Percentiles rank a stretch among this genome's conserved stretches.
Evolutionary conservation across 306 rosid species (phyloP).

Genomic region (Abrus pulchellus): DNA sequence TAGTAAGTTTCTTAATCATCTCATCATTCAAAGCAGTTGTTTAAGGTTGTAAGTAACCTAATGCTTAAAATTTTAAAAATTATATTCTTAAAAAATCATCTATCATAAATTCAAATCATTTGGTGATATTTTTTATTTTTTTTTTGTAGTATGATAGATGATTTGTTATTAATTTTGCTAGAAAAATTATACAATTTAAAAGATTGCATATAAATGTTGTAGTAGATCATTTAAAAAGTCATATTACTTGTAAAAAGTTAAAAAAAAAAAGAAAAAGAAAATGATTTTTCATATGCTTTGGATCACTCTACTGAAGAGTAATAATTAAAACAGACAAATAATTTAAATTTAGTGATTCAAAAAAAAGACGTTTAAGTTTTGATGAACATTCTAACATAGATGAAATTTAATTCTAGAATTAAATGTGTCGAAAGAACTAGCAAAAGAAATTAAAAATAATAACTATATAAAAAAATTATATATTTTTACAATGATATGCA

Average conservation of each 20-base stretch:
- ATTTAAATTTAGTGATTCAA: neutral
- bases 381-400: too few relatives aligned
- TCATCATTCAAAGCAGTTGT: too few relatives aligned
- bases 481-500: too few relatives aligned
- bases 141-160: neutral
- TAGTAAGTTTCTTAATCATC: too few relatives aligned
- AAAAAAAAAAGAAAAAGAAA: neutral
- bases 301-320: neutral
- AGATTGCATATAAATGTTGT: neutral
- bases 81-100: too few relatives aligned
- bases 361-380: too few relatives aligned
- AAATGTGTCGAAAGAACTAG: too few relatives aligned
- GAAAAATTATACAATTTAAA: neutral
- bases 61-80: too few relatives aligned
- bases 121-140: neutral
- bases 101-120: neutral
- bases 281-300: neutral
- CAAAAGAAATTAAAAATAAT: too few relatives aligned
- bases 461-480: too few relatives aligned
- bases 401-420: too few relatives aligned
- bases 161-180: neutral
- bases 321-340: neutral
- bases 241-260: neutral
- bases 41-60: too few relatives aligned
- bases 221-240: neutral